Evolutionary conservation across 2,329 filamentous ascomycete species (phyloP).

Genomic region (Tolypocladium inflatum): DNA sequence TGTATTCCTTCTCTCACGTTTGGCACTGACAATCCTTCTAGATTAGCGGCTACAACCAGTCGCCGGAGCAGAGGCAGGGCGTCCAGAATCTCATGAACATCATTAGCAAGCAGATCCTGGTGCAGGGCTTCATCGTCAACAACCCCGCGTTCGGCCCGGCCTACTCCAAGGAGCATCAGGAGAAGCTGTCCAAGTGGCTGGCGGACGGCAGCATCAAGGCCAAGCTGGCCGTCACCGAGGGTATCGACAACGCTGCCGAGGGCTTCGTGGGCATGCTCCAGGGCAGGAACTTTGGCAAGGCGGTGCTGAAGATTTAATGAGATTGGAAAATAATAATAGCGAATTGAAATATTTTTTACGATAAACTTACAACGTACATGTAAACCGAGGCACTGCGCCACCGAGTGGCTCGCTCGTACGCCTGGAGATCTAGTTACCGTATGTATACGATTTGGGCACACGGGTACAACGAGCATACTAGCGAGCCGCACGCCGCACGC

Average conservation of each 20-base stretch:
- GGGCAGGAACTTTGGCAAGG: conserved; percentile 82
- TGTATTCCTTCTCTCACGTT: background rate
- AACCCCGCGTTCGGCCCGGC: conserved; percentile 56
- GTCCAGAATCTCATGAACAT: conserved; percentile 57
- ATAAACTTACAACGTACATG: no score
- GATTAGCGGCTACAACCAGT: conserved; percentile 67
- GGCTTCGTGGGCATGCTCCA: conserved; percentile 66
- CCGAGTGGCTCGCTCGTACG: no score
- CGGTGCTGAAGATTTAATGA: conserved; percentile 54
- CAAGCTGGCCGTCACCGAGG: conserved; percentile 57
- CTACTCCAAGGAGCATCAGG: conserved; percentile 62
- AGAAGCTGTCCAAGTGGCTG: conserved; percentile 69
- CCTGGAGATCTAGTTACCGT: no score
- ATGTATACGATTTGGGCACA: no score
- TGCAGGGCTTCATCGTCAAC: conserved; percentile 68
- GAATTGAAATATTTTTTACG: no score
- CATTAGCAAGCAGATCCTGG: conserved; percentile 57
- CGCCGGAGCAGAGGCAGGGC: conserved; percentile 45
- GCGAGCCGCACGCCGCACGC: no score
- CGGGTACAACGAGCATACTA: no score
- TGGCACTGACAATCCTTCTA: background rate
- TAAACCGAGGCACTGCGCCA: no score
- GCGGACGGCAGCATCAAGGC: conserved; percentile 66
- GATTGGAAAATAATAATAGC: no score
- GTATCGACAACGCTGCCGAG: conserved; percentile 70